Base-by-base conservation (phyloP, 2,329 filamentous ascomycete species). In the Fusarium sterilihyphosum region DNA sequence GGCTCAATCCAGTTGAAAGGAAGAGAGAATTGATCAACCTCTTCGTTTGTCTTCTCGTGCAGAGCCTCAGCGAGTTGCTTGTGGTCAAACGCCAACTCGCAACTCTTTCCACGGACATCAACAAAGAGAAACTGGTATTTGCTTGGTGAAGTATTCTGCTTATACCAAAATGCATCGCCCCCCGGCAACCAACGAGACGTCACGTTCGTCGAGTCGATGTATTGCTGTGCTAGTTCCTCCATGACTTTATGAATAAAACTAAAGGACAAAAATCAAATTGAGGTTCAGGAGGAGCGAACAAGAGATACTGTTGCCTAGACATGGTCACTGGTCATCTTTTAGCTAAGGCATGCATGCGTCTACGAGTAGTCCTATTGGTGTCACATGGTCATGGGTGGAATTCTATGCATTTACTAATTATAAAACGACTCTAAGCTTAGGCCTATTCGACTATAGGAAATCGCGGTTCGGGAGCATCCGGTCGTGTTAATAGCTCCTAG, bases 131-230 rank as follows among this genome's bases (percentile, higher is more conserved):
- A 80, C n/a, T 71, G 56, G n/a, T 64, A 70, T 29, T 74, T 73
- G 8, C n/a, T 70, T 20, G 53, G 6, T 7, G 59, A 46, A 2
- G 49, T 31, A 26, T 65, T 60, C 13, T 65, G 73, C 37, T 66
- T 76, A 53, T 81, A 81, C 79, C 78, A 81, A 44, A 81, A 80
- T 20, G 54, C 26, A 5, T 73, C 73, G 8, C 60, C 71, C 8
- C 46, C 50, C 7, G 75, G 52, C 3, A 78, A 60, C 79, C 79
- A 81, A 17, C 63, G 69, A 31, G 79, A 73, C 16, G 66, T 65
- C 22, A 80, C 68, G 4, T 57, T 70, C 8, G 75, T 52, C 4
- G 61, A 58, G n/a, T 64, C 46, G 29, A 70, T 65, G 20, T 53
- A 72, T 38, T 20, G 59, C 24, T 74, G 46, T 37, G 40, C 44